Percentiles rank a stretch among this genome's conserved stretches.
These are phyloP conservation scores for Colletotrichum horii DNA, from an alignment of 2,329 filamentous ascomycete species.

Conservation along the genomic window DNA sequence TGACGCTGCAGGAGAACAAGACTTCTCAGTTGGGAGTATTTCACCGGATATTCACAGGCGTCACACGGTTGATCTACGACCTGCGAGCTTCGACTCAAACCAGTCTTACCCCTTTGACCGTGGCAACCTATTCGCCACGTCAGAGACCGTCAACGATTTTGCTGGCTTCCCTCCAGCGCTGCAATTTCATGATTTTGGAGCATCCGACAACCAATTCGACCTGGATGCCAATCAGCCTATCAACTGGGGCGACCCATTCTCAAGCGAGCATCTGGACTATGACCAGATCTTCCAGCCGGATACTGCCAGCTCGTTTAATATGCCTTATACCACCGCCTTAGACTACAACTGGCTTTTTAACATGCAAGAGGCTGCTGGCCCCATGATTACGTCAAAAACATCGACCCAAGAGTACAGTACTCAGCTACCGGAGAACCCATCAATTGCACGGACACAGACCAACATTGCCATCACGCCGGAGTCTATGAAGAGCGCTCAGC, in stretches of 20 bases:
- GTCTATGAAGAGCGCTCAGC: constrained; percentile 27
- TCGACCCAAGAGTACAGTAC: not conserved
- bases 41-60: not conserved
- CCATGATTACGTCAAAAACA: not conserved
- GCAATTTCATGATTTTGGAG: not conserved
- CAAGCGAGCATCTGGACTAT: constrained; percentile 33
- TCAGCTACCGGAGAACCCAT: not conserved
- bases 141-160: not conserved
- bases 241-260: not conserved
- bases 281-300: constrained; percentile 65
- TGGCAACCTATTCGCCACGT: not conserved
- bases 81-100: not conserved
- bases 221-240: not conserved
- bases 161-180: constrained; percentile 1
- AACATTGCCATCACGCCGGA: constrained; percentile 13
- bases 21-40: not conserved
- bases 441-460: not conserved
- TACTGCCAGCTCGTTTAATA: constrained; percentile 69
- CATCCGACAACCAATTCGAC: not conserved
- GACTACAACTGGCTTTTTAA: constrained; percentile 70
- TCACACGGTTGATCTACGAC: not conserved
- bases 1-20: not conserved
- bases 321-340: constrained; percentile 66
- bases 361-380: constrained; percentile 37
- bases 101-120: not conserved